Base-by-base conservation (phyloP, 306 rosid genomes). In the Bauhinia variegata region DNA sequence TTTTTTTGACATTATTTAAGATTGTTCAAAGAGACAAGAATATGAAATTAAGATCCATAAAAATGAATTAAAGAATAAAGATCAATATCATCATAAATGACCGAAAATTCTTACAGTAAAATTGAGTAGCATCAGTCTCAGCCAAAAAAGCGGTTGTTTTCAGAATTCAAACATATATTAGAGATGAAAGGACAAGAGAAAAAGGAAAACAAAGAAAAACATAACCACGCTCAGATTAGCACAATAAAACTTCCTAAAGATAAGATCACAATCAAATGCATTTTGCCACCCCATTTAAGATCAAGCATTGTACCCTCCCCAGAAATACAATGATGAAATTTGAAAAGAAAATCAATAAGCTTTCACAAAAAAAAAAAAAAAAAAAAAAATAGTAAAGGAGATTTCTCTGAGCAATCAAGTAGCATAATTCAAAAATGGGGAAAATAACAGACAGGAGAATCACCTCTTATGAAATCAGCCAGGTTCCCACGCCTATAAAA, bases 401-500 rank as follows among this genome's bases (percentile, higher is more conserved):
- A 23, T 23, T 28, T 77, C 51, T 42, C 55, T 1, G 60, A 7
- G 11, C 38, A 67, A 54, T 74, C 49, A 60, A 55, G 51, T 47
- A 62, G 30, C 30, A 46, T 11, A 73, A 72, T 44, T 55, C 68
- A 43, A 63, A 67, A 36, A 30, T 13, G 55, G 33, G 37, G 60
- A n/a, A 57, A 1, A 63, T 8, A 68, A 57, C 2, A 49, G 8
- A 39, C 1, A 60, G 28, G 15, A 34, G 71, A 51, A 19, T 47
- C 70, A 95, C 99, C 97, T 86, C 79, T 87, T 50, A 88, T 77
- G 79, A 90, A 95, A 18, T 91, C 81, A 66, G 92, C 75, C 63
- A 95, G 68, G 86, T 76, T 90, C 64, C 97, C 96, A 60, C 61
- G 70, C 70, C 83, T 60, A 52, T 86, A 83, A 66, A 88, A 95